Conservation (phyloP, 768 basidiomycete genomes). For the Sporobolomyces roseus region DNA sequence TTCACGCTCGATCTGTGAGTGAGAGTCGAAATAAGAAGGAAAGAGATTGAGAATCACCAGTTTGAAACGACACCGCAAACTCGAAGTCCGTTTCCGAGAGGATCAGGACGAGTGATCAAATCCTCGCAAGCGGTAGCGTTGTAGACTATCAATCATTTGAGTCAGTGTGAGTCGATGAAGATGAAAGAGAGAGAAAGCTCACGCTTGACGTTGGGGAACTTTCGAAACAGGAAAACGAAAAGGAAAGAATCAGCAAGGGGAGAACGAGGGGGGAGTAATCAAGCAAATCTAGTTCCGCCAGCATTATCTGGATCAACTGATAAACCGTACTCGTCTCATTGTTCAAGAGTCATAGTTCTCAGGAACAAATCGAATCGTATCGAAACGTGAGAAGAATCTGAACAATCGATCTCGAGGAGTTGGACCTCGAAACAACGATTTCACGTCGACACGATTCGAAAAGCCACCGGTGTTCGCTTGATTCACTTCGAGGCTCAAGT, state of each 20-base stretch:
- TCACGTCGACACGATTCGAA: too few relatives aligned
- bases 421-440: too few relatives aligned
- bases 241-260: conserved; percentile 9
- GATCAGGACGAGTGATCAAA: conserved; percentile 63
- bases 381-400: neutral
- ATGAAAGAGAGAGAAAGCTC: neutral
- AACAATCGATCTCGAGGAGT: conserved; percentile 2
- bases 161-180: too few relatives aligned
- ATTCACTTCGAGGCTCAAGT: conserved; percentile 6
- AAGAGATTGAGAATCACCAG: too few relatives aligned
- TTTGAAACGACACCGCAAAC: conserved; percentile 59
- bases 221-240: neutral
- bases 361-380: neutral
- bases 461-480: conserved; percentile 23
- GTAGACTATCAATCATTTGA: conserved; percentile 25
- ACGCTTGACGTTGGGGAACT: conserved; percentile 44
- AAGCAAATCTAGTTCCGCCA: conserved; percentile 25
- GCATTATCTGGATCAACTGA: conserved; percentile 34
- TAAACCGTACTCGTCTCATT: conserved; percentile 33
- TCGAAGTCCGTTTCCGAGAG: conserved; percentile 48
- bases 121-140: conserved; percentile 68
- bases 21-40: too few relatives aligned
- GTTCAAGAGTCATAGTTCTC: conserved; percentile 34
- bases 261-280: neutral
- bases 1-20: too few relatives aligned